Base-by-base conservation (phyloP, 2,329 filamentous ascomycete genomes). In the Epichloe sp. region DNA sequence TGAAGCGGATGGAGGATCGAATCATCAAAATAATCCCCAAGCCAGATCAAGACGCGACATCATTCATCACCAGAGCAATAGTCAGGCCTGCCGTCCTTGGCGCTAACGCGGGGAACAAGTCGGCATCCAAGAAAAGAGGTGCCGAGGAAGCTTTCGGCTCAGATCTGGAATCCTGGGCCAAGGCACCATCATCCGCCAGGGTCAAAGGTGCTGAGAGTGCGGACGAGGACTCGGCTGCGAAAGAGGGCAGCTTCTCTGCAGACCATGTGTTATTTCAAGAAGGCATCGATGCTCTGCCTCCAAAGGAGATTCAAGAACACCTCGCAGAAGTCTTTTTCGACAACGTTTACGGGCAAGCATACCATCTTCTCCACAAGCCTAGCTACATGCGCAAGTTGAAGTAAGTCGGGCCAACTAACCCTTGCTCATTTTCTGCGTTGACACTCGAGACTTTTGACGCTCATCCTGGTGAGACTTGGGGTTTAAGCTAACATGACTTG, bases 261-360 rank as follows among this genome's bases (percentile, higher is more conserved):
- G 88, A 94, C 55, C 85, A 77, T 59, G 86, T 83, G 58, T 72
- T 96, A 4, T 72, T 94, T 17, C 81, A 79, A 23, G 91, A 97
- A 65, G 93, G 93, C 1, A 77, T 79, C 2, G 89, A 95, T 56
- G 83, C 84, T 51, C 69, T 98, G 14, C 93, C 93, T 1, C 75
- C 87, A 0, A 83, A 85, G 63, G 90, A 96, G 41, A 80, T 96
- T 12, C 93, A 97, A 64, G 86, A 95, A 62, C 91, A 97, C 67
- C 75, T 98, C 5, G 84, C 90, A 17, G 90, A 97, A 61, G 82
- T 96, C 0, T 98, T 94, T 94, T 64, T 98, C 97, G 91, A 97
- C 62, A 90, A 86, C 60, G 79, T 97, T 1, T 97, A 98, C 63
- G 93, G 93, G 8, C 93, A 97, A 64, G 87, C 88, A 36, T 98